Base-by-base conservation (phyloP, 1,284 basidiomycete species). In the Omphalotus olearius region DNA sequence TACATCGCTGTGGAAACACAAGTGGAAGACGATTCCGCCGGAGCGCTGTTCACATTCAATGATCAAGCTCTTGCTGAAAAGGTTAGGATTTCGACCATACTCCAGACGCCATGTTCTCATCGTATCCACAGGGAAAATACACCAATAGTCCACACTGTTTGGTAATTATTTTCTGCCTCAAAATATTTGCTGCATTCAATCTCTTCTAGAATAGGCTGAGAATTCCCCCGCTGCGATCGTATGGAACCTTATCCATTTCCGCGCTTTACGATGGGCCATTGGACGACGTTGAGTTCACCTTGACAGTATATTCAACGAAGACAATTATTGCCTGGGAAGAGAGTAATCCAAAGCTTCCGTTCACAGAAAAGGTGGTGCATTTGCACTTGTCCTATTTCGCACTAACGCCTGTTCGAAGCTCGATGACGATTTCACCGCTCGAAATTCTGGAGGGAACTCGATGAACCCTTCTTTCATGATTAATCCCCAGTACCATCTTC, bases 401-500 rank as follows among this genome's bases (percentile, higher is more conserved):
- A 26, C 18, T 36, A 16, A 36, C 14, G 9, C n/a, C 13, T 46
- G 16, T 53, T 26, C 36, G 30, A 53, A 91, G 89, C 60, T 87
- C 7, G 69, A 78, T 0, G 86, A 83, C 2, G 62, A 70, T 0
- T 78, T 96, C 60, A 86, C 83, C 0, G 77, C 70, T 39, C 85
- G 84, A 56, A 89, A 82, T 9, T 81, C 91, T 0, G 95, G 95
- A 0, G 95, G 95, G 0, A 94, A 94, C 61, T 79, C 83, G 44
- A 80, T 80, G 0, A 76, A 83, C 58, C 79, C 91, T 0, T 85
- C 87, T 0, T 97, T 91, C 68, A 88, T 95, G 81, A 69, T 80
- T 52, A 98, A 98, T 63, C 95, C 95, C 0, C 93, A 98, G 64
- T 98, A 90, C 65, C 74, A 76, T 45, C 69, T 98, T 3, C 73